These are phyloP conservation scores for Dictyostelium capitatum DNA, from an alignment of 78 protist genomes.

Conservation along the genomic window DNA sequence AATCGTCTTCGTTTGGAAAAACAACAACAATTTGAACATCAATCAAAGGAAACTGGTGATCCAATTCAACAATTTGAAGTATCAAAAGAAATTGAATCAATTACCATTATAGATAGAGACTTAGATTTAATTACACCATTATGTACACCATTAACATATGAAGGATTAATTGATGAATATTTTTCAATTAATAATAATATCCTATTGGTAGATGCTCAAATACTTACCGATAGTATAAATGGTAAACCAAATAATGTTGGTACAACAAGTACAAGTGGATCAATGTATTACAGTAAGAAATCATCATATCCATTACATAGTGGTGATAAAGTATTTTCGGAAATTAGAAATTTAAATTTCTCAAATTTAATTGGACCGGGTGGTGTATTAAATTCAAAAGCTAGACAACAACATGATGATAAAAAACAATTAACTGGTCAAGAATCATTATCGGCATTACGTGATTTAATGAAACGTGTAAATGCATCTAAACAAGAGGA, in stretches of 20 bases:
- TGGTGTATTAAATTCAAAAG: conserved; percentile 75
- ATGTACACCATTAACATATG: conserved; percentile 94
- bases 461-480: conserved; percentile 78
- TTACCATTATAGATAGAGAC: conserved; percentile 92
- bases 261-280: not conserved
- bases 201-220: not conserved
- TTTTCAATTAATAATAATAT: conserved; percentile 81
- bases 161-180: conserved; percentile 96
- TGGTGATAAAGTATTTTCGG: conserved; percentile 39
- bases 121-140: conserved; percentile 86
- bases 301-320: conserved; percentile 26
- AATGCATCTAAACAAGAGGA: conserved; percentile 47
- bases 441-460: conserved; percentile 70
- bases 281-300: not conserved
- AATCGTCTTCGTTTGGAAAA: conserved; percentile 63
- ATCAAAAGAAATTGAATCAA: conserved; percentile 80
- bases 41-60: not conserved
- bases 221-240: not conserved
- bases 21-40: not conserved
- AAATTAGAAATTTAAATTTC: conserved; percentile 84
- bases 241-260: not conserved
- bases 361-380: conserved; percentile 54
- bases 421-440: conserved; percentile 58
- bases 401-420: conserved; percentile 53
- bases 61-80: not conserved